Base-by-base conservation (phyloP, 2,329 filamentous ascomycete genomes). In the Fusarium anguioides region DNA sequence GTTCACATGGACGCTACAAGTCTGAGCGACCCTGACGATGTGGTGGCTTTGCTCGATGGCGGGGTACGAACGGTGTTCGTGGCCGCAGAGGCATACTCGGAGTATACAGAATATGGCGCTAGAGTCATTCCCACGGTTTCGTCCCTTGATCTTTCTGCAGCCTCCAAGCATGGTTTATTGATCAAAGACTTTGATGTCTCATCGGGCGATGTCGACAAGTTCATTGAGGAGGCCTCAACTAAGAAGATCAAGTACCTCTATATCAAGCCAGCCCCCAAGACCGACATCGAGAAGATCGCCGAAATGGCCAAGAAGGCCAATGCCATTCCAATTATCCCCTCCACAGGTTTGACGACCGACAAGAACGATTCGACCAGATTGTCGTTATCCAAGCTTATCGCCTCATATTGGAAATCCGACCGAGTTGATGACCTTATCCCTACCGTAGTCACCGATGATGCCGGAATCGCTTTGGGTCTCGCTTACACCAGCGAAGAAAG, bases 401-500 rank as follows among this genome's bases (percentile, higher is more conserved):
- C 93, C 48, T 85, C 87, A 4, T 89, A 89, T 66, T 94, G 94
- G 79, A 90, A 86, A 65, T 93, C 92, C 36, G 96, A 99, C 78
- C 87, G 94, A 66, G 79, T 88, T 6, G 96, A 97, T 75, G 91
- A 91, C 10, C 85, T 99, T 10, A 88, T 97, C 70, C 91, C 96
- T 3, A 99, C 96, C 0, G 87, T 97, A 6, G 96, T 99, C 9
- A 94, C 92, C 2, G 93, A 99, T 75, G 93, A 97, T 82, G 84
- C 91, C 46, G 94, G 94, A 2, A 83, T 91, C 20, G 92, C 93
- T 10, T 82, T 99, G 15, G 96, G 96, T 1, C 81, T 99, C 67
- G 96, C 97, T 18, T 99, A 97, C 83, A 97, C 94, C 79, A 97
- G 92, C 75, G 88, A 91, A 66, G 92, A 96, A 78, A 98, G 95